phyloP scores from a whole-genome alignment of 2,329 filamentous ascomycete species.

The Geoglossum cookeanum region DNA sequence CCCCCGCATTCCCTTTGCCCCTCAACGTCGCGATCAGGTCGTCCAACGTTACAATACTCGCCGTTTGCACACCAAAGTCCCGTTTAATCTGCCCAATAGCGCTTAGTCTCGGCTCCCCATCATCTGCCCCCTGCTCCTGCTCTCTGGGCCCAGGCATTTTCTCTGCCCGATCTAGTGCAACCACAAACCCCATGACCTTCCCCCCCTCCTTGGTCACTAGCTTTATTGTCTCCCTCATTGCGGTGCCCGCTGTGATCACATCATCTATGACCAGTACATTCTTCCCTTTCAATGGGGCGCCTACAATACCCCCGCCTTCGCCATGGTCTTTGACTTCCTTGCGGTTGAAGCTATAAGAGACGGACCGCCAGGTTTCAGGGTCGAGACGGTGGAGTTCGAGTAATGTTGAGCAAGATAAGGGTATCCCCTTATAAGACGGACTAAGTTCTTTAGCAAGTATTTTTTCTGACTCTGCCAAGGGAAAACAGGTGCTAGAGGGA shows the following conservation, averaged over 20 bases:
- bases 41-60: slow-evolving; percentile 65
- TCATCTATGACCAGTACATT: slow-evolving; percentile 83
- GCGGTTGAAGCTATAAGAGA: slow-evolving; percentile 81
- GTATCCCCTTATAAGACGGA: slow-evolving; percentile 94
- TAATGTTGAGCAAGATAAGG: slow-evolving; percentile 60
- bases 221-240: slow-evolving; percentile 76
- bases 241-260: slow-evolving; percentile 88
- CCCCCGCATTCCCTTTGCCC: neutral
- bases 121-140: slow-evolving; percentile 28
- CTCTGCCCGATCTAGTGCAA: slow-evolving; percentile 76
- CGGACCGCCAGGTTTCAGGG: slow-evolving; percentile 41
- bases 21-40: slow-evolving; percentile 35
- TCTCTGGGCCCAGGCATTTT: slow-evolving; percentile 38
- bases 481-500: neutral
- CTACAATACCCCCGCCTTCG: slow-evolving; percentile 85
- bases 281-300: slow-evolving; percentile 68
- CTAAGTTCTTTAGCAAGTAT: slow-evolving; percentile 21
- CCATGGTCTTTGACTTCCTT: slow-evolving; percentile 95
- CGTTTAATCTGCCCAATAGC: slow-evolving; percentile 72
- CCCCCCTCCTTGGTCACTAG: slow-evolving; percentile 80
- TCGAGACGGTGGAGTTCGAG: slow-evolving; percentile 58
- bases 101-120: slow-evolving; percentile 50
- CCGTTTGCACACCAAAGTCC: slow-evolving; percentile 66
- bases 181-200: slow-evolving; percentile 66
- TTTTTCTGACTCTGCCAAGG: neutral